A percentile compares a stretch with the other conserved stretches of the same genome.
These are phyloP conservation scores for Salix suchowensis DNA, from an alignment of 345 rosid species.

Conservation along the genomic window DNA sequence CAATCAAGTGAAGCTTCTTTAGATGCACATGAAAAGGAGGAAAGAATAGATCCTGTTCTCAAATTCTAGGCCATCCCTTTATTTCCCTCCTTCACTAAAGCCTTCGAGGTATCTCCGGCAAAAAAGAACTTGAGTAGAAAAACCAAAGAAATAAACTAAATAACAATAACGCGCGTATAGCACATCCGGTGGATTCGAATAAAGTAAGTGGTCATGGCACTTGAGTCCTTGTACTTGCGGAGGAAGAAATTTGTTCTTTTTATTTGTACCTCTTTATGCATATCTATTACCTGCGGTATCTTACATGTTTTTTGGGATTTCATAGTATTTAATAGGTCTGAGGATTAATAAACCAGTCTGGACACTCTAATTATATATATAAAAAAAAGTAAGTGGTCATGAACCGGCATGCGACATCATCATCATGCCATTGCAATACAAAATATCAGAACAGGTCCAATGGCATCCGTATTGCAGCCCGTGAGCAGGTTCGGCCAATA, in stretches of 20 bases:
- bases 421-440: background rate
- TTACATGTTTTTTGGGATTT: fast-evolving
- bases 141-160: background rate
- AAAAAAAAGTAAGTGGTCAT: background rate
- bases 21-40: slow-evolving; percentile 19
- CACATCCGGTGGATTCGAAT: background rate
- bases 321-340: fast-evolving
- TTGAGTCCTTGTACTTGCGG: too few relatives aligned
- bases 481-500: slow-evolving; percentile 12
- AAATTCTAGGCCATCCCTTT: slow-evolving; percentile 20
- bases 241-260: too few relatives aligned
- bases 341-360: too few relatives aligned
- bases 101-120: slow-evolving; percentile 19
- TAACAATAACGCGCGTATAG: background rate
- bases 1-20: slow-evolving; percentile 19
- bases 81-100: slow-evolving; percentile 19
- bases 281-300: fast-evolving
- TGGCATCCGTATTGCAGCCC: background rate
- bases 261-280: too few relatives aligned
- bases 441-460: background rate
- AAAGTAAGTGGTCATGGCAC: background rate
- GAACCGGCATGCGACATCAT: background rate
- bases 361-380: too few relatives aligned
- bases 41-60: slow-evolving; percentile 25
- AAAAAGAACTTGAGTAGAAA: background rate